Conservation (phyloP, 371 early-diverging fungal species). For the Gilbertella persicaria region DNA sequence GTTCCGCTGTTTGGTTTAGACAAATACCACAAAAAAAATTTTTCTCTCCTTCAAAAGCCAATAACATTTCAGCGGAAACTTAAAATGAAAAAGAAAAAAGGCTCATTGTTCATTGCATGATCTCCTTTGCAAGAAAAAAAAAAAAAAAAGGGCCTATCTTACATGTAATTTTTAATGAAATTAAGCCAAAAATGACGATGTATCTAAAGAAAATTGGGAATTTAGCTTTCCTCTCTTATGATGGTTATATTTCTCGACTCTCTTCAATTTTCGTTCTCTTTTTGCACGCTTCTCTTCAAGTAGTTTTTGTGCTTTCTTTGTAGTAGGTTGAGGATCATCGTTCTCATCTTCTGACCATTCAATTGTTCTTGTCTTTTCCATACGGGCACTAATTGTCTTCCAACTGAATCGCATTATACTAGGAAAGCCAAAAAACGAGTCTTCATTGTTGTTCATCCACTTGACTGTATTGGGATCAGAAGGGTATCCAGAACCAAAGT, state of each 20-base stretch:
- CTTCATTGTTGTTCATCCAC: conserved; percentile 86
- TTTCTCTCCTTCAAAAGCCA: background rate
- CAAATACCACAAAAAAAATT: conserved; percentile 12
- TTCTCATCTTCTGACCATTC: conserved; percentile 48
- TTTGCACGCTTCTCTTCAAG: conserved; percentile 14
- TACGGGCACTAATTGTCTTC: conserved; percentile 83
- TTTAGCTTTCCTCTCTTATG: conserved; percentile 21
- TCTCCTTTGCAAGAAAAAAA: too few species aligned
- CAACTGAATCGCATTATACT: conserved; percentile 95
- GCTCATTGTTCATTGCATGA: too few species aligned
- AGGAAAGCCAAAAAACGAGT: conserved; percentile 94
- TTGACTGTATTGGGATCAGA: conserved; percentile 92
- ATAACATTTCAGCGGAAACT: background rate
- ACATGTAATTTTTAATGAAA: too few species aligned
- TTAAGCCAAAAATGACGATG: background rate
- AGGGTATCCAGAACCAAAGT: conserved; percentile 98
- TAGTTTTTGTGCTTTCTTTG: conserved; percentile 10
- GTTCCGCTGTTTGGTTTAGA: conserved; percentile 11
- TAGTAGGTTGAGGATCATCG: conserved; percentile 21
- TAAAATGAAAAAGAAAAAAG: background rate
- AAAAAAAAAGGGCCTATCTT: too few species aligned
- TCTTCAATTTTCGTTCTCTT: conserved; percentile 9
- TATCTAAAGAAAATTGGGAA: conserved; percentile 13
- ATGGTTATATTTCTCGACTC: conserved; percentile 22
- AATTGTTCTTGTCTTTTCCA: conserved; percentile 54